Evolutionary conservation across 1,284 basidiomycete genomes (phyloP).

Genomic region (Ustanciosporium gigantosporum): DNA sequence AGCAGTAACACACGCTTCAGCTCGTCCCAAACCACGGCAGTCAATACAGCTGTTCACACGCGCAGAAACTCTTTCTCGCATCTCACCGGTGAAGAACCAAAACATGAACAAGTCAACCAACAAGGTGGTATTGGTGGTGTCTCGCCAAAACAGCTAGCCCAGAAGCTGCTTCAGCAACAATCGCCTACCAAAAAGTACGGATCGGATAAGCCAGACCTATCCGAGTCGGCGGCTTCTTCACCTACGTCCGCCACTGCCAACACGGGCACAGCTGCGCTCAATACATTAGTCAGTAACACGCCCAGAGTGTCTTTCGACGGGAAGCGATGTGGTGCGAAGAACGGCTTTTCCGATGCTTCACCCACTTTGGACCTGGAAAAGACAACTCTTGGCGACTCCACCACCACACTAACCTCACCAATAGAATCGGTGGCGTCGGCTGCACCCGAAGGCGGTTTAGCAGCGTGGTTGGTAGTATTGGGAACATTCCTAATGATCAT

Average conservation of each 20-base stretch:
- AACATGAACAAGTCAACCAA: too few relatives aligned
- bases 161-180: conserved; percentile 26
- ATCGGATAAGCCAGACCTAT: background rate
- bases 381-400: too few relatives aligned
- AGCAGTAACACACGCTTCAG: too few relatives aligned
- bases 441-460: conserved; percentile 30
- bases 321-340: conserved; percentile 6
- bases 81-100: background rate
- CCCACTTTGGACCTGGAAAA: background rate
- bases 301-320: conserved; percentile 19
- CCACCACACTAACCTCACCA: too few relatives aligned
- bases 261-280: background rate
- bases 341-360: conserved; percentile 6
- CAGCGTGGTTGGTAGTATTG: conserved; percentile 35
- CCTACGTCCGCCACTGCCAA: too few relatives aligned
- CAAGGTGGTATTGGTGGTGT: too few relatives aligned
- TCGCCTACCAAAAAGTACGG: background rate
- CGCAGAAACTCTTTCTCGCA: conserved; percentile 23
- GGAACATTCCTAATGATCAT: conserved; percentile 37
- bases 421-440: background rate
- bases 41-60: conserved; percentile 32
- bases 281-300: conserved; percentile 25
- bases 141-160: conserved; percentile 31
- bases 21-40: conserved; percentile 24
- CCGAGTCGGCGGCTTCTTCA: too few relatives aligned